Conservation (phyloP, 352 stramenopile species). For the Phytophthora sojae region DNA sequence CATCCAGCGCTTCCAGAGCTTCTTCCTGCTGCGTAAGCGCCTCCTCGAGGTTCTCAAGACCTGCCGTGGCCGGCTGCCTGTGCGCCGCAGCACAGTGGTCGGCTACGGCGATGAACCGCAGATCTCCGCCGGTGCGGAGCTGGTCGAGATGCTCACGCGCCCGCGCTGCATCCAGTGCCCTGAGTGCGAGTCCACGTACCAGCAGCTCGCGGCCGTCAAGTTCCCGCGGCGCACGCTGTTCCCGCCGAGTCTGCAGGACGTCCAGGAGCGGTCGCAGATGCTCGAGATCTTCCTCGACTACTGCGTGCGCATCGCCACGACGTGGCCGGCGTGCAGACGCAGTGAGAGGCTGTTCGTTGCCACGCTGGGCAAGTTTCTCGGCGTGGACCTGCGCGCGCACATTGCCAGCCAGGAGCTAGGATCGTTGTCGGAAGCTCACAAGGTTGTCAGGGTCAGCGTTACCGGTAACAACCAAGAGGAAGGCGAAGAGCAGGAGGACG, state of each 20-base stretch:
- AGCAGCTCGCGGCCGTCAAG: constrained; percentile 45
- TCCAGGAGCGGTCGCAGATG: constrained; percentile 52
- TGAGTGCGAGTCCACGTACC: constrained; percentile 46
- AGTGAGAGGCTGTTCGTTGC: constrained; percentile 48
- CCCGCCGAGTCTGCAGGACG: constrained; percentile 48
- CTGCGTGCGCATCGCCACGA: constrained; percentile 43
- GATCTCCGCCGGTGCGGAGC: constrained; percentile 31
- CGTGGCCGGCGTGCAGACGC: constrained; percentile 61
- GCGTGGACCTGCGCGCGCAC: constrained; percentile 47
- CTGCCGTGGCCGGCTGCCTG: constrained; percentile 39
- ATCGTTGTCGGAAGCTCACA: no score
- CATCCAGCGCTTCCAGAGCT: constrained; percentile 70
- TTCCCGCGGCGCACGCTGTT: constrained; percentile 71
- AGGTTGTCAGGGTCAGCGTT: constrained; percentile 4
- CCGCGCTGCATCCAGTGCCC: constrained; percentile 41
- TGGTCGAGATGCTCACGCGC: constrained; percentile 36
- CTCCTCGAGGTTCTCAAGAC: constrained; percentile 55
- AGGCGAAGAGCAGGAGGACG: constrained; percentile 6
- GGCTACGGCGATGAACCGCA: constrained; percentile 13
- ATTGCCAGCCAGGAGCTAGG: constrained; percentile 14
- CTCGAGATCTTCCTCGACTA: constrained; percentile 63
- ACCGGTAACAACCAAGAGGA: constrained; percentile 1
- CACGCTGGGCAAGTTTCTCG: constrained; percentile 63
- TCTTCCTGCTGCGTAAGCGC: constrained; percentile 58
- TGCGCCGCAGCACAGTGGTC: constrained; percentile 25